These are phyloP conservation scores for Pleurotus sapidus DNA, from an alignment of 768 basidiomycete species.

Conservation along the genomic window DNA sequence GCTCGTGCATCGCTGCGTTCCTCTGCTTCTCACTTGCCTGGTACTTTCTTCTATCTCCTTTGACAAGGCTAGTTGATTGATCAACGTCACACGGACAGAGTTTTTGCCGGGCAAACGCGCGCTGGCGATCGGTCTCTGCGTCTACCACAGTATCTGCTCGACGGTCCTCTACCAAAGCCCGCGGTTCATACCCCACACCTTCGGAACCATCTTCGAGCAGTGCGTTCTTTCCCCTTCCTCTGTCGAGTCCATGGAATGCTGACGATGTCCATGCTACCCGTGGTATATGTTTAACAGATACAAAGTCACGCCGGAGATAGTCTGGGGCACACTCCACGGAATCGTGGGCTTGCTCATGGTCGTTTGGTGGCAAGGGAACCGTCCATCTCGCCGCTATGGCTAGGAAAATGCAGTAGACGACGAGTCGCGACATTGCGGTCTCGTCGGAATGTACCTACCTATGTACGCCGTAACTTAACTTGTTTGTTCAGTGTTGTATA, in stretches of 20 bases:
- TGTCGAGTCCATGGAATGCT: too few species aligned
- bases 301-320: conserved; percentile 65
- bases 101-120: conserved; percentile 86
- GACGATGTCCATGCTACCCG: not conserved
- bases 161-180: conserved; percentile 75
- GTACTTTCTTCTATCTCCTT: conserved; percentile 33
- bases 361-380: conserved; percentile 80
- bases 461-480: not conserved
- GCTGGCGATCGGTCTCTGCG: conserved; percentile 68
- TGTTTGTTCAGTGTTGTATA: too few species aligned
- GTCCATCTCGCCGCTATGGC: conserved; percentile 46
- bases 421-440: not conserved
- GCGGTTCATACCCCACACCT: conserved; percentile 73
- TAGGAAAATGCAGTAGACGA: conserved; percentile 5
- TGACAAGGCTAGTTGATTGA: not conserved
- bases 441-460: not conserved
- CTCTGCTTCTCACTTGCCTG: conserved; percentile 73
- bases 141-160: conserved; percentile 74
- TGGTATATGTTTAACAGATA: conserved; percentile 31
- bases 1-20: conserved; percentile 57
- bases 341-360: conserved; percentile 69
- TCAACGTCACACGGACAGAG: conserved; percentile 44
- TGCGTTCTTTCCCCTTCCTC: conserved; percentile 31
- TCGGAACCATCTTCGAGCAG: conserved; percentile 61
- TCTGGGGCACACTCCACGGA: conserved; percentile 76